Percentiles rank a stretch among this genome's conserved stretches.
Evolutionary conservation across 108 stramenopile species (phyloP).

Genomic region (Poteriospumella lacustris): DNA sequence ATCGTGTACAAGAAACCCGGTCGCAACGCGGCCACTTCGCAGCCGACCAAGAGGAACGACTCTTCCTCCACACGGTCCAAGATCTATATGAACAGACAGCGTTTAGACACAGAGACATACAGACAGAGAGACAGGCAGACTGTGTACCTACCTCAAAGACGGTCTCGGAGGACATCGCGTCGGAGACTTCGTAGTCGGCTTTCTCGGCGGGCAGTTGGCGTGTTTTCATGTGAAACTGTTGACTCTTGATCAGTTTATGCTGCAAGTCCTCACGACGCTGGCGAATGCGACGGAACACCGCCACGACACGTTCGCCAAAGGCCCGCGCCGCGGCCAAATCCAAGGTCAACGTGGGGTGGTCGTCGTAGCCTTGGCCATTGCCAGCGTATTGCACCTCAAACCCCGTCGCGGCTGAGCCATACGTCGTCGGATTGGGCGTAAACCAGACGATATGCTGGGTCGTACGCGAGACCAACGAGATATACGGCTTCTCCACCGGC

Average conservation of each 20-base stretch:
- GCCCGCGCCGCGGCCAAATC: background rate
- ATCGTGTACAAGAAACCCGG: slow-evolving; percentile 21
- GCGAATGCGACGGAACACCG: background rate
- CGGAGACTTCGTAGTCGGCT: background rate
- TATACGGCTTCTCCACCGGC: background rate
- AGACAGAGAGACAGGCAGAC: background rate
- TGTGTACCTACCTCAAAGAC: background rate
- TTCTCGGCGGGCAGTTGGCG: background rate
- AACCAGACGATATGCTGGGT: background rate
- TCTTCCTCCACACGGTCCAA: background rate
- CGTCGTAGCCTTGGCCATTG: too few species aligned
- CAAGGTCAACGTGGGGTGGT: background rate
- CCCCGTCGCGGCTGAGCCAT: background rate
- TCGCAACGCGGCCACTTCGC: background rate
- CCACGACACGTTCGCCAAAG: background rate
- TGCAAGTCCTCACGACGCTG: background rate
- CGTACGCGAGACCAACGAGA: background rate
- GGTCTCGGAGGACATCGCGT: background rate
- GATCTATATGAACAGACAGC: background rate
- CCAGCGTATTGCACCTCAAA: slow-evolving; percentile 13
- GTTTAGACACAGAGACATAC: background rate
- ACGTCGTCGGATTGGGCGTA: slow-evolving; percentile 1
- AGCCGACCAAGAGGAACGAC: background rate
- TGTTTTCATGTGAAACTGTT: background rate
- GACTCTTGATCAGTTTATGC: background rate